Evolutionary conservation across 23 red algal species (phyloP).

Genomic region (Gracilaria caudata): DNA sequence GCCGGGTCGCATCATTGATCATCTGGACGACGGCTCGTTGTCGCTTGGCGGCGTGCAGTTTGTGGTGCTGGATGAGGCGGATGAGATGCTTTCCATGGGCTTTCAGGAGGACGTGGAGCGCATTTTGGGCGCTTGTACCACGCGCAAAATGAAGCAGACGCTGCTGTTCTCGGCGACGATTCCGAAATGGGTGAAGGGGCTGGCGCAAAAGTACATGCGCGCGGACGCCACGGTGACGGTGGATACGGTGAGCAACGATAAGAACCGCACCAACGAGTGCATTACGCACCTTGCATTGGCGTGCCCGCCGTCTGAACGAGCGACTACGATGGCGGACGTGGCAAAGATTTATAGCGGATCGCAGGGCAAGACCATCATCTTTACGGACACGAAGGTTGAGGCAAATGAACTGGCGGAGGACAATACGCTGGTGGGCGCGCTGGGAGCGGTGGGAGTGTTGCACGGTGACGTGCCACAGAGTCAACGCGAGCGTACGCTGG

Average conservation of each 20-base stretch:
- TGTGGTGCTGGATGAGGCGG: constrained; percentile 86
- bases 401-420: constrained; percentile 55
- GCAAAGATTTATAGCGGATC: constrained; percentile 66
- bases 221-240: constrained; percentile 57
- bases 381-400: constrained; percentile 82
- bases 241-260: constrained; percentile 64
- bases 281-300: constrained; percentile 68
- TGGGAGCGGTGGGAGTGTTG: constrained; percentile 60
- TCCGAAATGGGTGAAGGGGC: constrained; percentile 75
- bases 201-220: constrained; percentile 76
- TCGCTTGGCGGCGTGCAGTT: constrained; percentile 48
- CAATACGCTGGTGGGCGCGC: constrained; percentile 42
- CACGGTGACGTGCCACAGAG: constrained; percentile 86
- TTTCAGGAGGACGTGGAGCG: constrained; percentile 84
- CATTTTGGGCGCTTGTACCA: constrained; percentile 53
- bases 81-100: constrained; percentile 91
- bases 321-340: constrained; percentile 59
- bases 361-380: constrained; percentile 80
- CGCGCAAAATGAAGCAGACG: constrained; percentile 74
- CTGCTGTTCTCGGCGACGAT: constrained; percentile 90
- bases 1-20: constrained; percentile 82
- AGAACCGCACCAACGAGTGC: constrained; percentile 67
- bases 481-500: constrained; percentile 63
- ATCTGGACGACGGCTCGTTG: constrained; percentile 65
- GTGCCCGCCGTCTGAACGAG: constrained; percentile 45